Evolutionary conservation across 2,329 filamentous ascomycete genomes (phyloP), one percentile per base, ranked within the genome.

Genomic region (Colletotrichum chlorophyti): DNA sequence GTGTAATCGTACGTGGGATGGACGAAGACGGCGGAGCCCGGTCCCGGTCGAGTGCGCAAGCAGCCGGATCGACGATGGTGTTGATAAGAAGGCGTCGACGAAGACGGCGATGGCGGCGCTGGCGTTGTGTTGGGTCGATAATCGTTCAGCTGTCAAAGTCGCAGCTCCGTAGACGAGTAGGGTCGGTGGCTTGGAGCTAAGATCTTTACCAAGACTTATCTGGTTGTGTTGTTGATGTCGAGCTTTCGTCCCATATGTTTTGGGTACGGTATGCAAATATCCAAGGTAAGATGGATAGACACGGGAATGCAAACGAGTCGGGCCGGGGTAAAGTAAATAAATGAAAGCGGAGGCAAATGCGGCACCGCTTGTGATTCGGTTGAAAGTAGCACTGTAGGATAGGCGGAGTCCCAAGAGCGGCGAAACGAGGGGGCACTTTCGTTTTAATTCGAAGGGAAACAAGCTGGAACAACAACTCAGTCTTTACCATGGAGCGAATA

Each of bases 141-240:
- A n/a, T n/a, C n/a, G n/a, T n/a, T n/a, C n/a, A 49, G 45, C 57
- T 60, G 57, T 50, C 57, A 50, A 50, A 57, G 57, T 57, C 51
- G 51, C 57, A 60, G 45, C 43, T 40, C 51, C 55, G 32, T 34
- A 34, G 38, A 19, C 21, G 42, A 49, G 21, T 50, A 21, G 43
- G 45, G 51, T 57, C 57, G n/a, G 57, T 60, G 51, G 52, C 57
- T 60, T 51, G 50, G 31, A 49, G 45, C 31, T 45, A 45, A 12
- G 14, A 34, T 46, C n/a, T 12, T 41, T 17, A 47, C 14, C 42
- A 29, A 50, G 17, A 29, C 45, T 38, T n/a, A n/a, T n/a, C 21
- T 12, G 45, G 40, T 35, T 29, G 31, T 52, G 21, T n/a, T 57
- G 32, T 38, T 45, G 27, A 49, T 55, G 29, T 49, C 37, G 35